Conservation (phyloP, 495 filamentous ascomycete genomes). For the Aeminium ludgeri region DNA sequence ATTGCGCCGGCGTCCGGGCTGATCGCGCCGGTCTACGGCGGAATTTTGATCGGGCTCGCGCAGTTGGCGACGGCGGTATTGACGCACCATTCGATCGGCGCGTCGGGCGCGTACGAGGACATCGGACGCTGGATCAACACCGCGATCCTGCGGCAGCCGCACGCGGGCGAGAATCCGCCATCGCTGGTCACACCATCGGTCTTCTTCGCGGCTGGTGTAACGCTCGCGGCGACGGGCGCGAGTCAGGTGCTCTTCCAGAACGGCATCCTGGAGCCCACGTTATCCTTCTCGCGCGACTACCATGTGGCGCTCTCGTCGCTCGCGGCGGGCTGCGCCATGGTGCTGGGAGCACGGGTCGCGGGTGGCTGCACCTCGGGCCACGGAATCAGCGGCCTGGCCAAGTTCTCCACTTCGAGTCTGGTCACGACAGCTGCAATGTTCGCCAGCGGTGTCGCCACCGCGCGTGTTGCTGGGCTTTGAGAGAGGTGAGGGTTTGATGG, state of each 20-base stretch:
- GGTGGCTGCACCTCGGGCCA: constrained; percentile 45
- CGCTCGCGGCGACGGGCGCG: background rate
- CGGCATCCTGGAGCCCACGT: constrained; percentile 14
- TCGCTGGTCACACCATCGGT: constrained; percentile 19
- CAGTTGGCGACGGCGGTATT: constrained; percentile 32
- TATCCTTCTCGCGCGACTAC: background rate
- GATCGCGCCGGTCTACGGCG: constrained; percentile 20
- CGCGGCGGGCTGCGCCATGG: constrained; percentile 34
- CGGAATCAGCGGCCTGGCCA: constrained; percentile 38
- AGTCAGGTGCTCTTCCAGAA: constrained; percentile 7
- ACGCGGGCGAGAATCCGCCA: background rate
- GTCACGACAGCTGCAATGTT: constrained; percentile 35
- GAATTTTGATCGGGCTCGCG: constrained; percentile 32
- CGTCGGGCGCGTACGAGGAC: constrained; percentile 37
- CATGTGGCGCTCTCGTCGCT: constrained; percentile 17
- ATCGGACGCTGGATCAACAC: constrained; percentile 29
- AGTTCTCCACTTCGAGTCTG: constrained; percentile 35
- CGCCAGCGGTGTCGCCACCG: constrained; percentile 25
- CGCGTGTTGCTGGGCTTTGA: background rate
- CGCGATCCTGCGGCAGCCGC: background rate
- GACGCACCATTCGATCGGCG: constrained; percentile 30
- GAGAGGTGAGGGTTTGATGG: too few species aligned
- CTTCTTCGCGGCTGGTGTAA: constrained; percentile 27
- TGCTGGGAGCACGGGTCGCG: constrained; percentile 35
- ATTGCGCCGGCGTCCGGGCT: background rate